Base-by-base conservation (phyloP, 192 early-diverging fungal species). In the Phlyctochytrium planicorne region DNA sequence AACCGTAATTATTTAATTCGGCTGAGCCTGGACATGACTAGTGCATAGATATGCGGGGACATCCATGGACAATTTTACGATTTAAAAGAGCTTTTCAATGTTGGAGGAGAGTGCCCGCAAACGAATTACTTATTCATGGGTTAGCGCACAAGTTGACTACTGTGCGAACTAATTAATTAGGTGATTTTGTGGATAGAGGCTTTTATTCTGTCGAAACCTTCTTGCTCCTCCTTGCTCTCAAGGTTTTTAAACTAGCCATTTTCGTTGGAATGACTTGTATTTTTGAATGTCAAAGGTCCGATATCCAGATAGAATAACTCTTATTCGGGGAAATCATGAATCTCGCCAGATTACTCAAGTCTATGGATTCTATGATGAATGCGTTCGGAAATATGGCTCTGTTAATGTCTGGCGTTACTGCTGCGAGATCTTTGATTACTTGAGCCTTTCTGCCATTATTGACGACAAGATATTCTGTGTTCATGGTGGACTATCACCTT, bases 31-130 rank as follows among this genome's bases (percentile, higher is more conserved):
- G 12, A 57, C 27, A 50, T 20, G 32, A n/a, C 59, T 30, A 53
- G n/a, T 32, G 35, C 56, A 50, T 59, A 81, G 53, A 95, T 99
- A 52, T 96, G 94, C 77, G 97, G 96, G 60, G 97, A 99, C 77
- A 95, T 99, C 52, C 97, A 99, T 72, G 97, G 97, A n/a, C 97
- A 99, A 78, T 98, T 97, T 73, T 93, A 95, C 74, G 97, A 98
- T 75, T 82, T 98, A 52, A 91, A 95, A 71, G 95, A 97, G 79
- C 90, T 99, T 29, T 96, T 98, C 80, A 59, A 57, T 63, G 96
- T 97, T 66, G 96, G 97, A 57, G 97, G 97, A 71, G 90, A 95
- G 66, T 91, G 91, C 47, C 96, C 97, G 3, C 88, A 97, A 70
- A 98, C 95, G 64, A 97, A 98, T 78, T 99, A 98, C 70, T 84